These are phyloP conservation scores for Rhodamnia rubescens DNA, from an alignment of 345 rosid genomes.

Conservation along the genomic window DNA sequence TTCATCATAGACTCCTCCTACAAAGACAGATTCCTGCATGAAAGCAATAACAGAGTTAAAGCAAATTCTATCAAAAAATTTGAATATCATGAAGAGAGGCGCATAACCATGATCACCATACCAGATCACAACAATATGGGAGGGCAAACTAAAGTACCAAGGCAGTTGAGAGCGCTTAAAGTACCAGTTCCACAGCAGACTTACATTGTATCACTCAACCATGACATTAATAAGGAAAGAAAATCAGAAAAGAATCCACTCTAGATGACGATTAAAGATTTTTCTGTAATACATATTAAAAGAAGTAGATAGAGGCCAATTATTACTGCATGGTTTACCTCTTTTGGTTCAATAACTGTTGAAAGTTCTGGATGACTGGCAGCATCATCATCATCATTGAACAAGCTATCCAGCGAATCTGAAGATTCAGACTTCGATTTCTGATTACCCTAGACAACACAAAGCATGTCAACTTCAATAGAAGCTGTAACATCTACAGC, in stretches of 20 bases:
- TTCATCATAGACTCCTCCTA: slow-evolving; percentile 24
- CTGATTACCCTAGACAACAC: background rate
- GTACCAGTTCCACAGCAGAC: background rate
- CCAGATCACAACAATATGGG: background rate
- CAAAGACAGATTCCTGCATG: slow-evolving; percentile 53
- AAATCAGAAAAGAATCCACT: background rate
- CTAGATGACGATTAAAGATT: background rate
- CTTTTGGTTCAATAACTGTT: slow-evolving; percentile 27
- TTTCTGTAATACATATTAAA: background rate
- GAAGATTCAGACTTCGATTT: slow-evolving; percentile 11
- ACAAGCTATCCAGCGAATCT: slow-evolving; percentile 21
- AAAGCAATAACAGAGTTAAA: background rate
- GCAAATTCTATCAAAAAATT: background rate
- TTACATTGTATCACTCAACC: background rate
- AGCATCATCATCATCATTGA: slow-evolving; percentile 25
- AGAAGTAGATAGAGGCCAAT: background rate
- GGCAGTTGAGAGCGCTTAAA: background rate
- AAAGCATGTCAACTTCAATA: background rate
- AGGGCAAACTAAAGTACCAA: background rate
- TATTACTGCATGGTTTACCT: slow-evolving; percentile 20
- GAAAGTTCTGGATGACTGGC: slow-evolving; percentile 14
- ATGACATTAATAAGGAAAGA: background rate
- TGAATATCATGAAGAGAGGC: background rate
- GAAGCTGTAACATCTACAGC: background rate
- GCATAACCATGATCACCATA: background rate